Evolutionary conservation across 192 early-diverging fungal species (phyloP), one percentile per base, ranked within the genome.

Genomic region (Coemansia sp.): DNA sequence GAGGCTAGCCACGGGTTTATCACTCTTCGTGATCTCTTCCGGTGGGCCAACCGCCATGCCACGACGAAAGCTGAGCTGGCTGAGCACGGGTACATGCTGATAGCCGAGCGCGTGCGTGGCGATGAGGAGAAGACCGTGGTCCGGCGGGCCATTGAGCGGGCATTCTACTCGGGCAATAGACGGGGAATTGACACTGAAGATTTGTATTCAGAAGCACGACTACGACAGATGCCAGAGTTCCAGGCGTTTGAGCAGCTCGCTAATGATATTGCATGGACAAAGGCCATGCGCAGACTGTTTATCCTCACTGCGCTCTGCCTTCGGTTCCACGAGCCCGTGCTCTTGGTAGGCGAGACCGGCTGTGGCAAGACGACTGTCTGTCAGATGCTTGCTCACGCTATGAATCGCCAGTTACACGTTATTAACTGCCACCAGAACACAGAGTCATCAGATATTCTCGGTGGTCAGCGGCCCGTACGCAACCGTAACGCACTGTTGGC

Each of bases 341-440:
- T 99, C 37, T 84, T 99, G 5, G 94, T 99, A 5, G 98, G 98
- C 53, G 98, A 98, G 70, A 98, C 98, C 18, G 98, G 98, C n/a
- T 92, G 92, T 72, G 98, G 96, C 56, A 99, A 98, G 74, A 99
- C 98, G 9, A 98, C 95, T 20, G 94, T 98, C 3, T 96, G 94
- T 77, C 94, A 99, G 76, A 89, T 99, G 80, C 72, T 99, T 10
- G 89, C 94, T 0, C 78, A 87, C 15, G 76, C 93, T 11, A 83
- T 84, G 24, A 58, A 73, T 6, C 82, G 84, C 34, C 84, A 86
- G 18, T 78, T 99, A 40, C 88, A 90, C 62, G 91, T 95, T 53
- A 93, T 99, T 59, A 99, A 98, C 75, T 96, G 95, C 71, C 97
- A 99, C 72, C 95, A 97, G 70, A 90, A 95, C 75, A 93, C 93